Evolutionary conservation across 192 early-diverging fungal genomes (phyloP), one percentile per base, ranked within the genome.

Genomic region (Linnemannia exigua): DNA sequence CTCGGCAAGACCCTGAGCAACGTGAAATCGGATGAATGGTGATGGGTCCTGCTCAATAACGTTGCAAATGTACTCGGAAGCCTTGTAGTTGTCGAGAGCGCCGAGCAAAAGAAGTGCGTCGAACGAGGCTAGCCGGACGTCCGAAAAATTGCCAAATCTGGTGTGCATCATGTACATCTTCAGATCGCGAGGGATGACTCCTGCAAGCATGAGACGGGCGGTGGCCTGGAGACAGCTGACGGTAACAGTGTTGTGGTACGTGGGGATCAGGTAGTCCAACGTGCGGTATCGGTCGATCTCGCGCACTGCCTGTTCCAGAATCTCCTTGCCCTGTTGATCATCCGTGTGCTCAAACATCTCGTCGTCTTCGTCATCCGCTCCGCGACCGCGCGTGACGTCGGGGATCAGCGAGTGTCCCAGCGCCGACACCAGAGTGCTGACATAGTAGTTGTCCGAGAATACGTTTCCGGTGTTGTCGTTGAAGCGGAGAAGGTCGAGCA

Each of bases 401-500:
- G 94, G 91, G 37, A 95, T 89, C 19, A 97, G 87, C 0, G 93
- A 79, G 78, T 95, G 90, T 25, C 92, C 94, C 37, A 97, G 81
- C 0, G 94, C 91, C 16, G 89, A 91, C n/a, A 98, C 92, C n/a
- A 97, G 80, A 1, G 90, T 90, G 16, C 93, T 89, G 28, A 98
- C 83, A 75, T 94, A 98, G 73, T 95, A 95, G 74, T 91, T 90
- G 73, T 98, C 97, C 1, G 96, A 93, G 61, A 93, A 97, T 89
- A 89, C 87, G 82, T 98, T 99, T 67, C 94, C 93, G 63, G 95
- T 94, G 80, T 99, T 99, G 87, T 99, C 97, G 87, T 99, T 99
- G 88, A 94, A 97, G 52, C 92, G 88, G 70, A 99, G 89, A n/a
- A 97, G 87, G 37, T 94, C 92, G 70, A 97, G 74, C 41, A 99